Base-by-base conservation (phyloP, 441 rosid genomes). In the Gossypium armourianum region DNA sequence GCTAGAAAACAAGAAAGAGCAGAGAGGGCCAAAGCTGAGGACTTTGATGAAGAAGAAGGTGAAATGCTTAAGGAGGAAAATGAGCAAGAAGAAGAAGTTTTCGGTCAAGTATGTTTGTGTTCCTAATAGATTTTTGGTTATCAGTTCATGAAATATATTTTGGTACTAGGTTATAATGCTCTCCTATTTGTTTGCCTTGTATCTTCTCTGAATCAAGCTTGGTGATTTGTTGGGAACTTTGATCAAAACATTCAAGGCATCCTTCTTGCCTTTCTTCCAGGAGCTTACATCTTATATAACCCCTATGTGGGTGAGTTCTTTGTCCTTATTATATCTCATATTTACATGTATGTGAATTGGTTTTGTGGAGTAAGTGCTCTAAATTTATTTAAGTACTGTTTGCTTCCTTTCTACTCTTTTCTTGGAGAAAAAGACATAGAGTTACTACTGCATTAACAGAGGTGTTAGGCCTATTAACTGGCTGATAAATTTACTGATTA, bases 71-170 rank as follows among this genome's bases (percentile, higher is more conserved):
- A 74, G 74, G 90, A 86, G 73, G 90, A 84, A 78, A 86, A 84
- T 67, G 88, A 86, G 56, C 86, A 82, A 29, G 90, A 86, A 79
- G 88, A 86, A 80, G 90, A 86, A 76, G 81, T 86, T 74, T 86
- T 86, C 76, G 84, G 85, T 69, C 81, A 82, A 69, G 90, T 86
- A 77, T 60, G 85, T 70, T 67, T 45, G 16, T 26, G 43, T 62
- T 62, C 10, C 24, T 23, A 29, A 19, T 63, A 16, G 7, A n/a
- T 56, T 23, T 65, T 67, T 55, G 28, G 23, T 60, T 65, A 13
- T 62, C 52, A 16, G 13, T 50, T 52, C 57, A 53, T 77, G 52
- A 40, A 47, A n/a, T 52, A 20, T 49, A n/a, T 64, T 3, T 23
- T 13, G 16, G 2, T 32, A 5, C 29, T 21, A 28, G 47, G 0